phyloP scores from a whole-genome alignment of 495 filamentous ascomycete genomes.

The Physcia stellaris region DNA sequence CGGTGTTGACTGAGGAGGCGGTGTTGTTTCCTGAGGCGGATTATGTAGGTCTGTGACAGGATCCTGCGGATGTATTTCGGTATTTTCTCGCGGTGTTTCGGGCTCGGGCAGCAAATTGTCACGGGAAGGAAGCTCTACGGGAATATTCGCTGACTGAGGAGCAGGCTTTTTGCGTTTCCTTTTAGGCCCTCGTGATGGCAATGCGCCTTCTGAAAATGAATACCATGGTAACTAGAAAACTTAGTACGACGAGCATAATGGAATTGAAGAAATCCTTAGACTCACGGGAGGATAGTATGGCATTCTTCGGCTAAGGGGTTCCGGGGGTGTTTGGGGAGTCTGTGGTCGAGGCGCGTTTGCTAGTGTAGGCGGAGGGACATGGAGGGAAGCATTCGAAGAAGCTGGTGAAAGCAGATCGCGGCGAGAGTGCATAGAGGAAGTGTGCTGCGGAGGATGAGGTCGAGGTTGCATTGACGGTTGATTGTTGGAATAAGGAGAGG shows the following conservation, averaged over 20 bases:
- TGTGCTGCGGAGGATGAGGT: conserved; percentile 9
- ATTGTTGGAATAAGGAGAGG: conserved; percentile 31
- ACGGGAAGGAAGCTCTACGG: conserved; percentile 14
- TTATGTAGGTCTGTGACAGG: too few species aligned
- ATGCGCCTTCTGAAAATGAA: conserved; percentile 52
- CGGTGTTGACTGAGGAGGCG: conserved; percentile 14
- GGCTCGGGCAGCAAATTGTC: conserved; percentile 1
- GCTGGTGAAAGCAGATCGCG: conserved; percentile 16
- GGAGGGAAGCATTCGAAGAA: conserved; percentile 11
- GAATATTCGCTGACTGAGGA: conserved; percentile 10
- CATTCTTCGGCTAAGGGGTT: conserved; percentile 11
- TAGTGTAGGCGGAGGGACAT: conserved; percentile 6
- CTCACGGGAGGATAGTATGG: conserved; percentile 56
- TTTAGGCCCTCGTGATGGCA: conserved; percentile 39
- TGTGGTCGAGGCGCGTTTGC: conserved; percentile 23
- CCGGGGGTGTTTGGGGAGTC: conserved; percentile 17
- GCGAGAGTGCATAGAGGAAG: conserved; percentile 14
- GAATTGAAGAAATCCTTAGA: conserved; percentile 7
- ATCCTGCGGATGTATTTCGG: too few species aligned
- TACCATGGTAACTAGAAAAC: conserved; percentile 59
- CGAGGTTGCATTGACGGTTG: conserved; percentile 10
- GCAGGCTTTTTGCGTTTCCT: conserved; percentile 16
- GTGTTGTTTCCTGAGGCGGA: conserved; percentile 11
- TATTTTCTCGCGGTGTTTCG: too few species aligned
- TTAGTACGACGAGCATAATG: conserved; percentile 6